Conservation (phyloP, 2,329 filamentous ascomycete species). For the Aspergillus tamarii region DNA sequence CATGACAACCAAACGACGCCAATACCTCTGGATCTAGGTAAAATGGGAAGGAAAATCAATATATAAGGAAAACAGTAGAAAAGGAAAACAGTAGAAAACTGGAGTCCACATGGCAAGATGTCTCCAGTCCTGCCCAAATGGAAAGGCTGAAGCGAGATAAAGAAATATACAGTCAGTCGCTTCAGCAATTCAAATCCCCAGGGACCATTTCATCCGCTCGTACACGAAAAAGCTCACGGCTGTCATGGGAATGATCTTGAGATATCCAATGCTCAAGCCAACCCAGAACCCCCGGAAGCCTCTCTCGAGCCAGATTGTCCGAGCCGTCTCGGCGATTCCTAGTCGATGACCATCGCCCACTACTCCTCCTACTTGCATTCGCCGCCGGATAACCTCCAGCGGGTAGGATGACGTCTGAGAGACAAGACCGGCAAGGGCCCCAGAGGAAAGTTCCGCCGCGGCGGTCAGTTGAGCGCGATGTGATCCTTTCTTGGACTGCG, state of each 20-base stretch:
- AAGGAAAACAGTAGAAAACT: not conserved
- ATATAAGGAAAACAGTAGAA: slow-evolving; percentile 7
- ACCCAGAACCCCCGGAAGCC: slow-evolving; percentile 87
- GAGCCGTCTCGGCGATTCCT: slow-evolving; percentile 76
- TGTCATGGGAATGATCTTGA: slow-evolving; percentile 88
- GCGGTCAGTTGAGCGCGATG: slow-evolving; percentile 73
- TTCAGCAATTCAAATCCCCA: slow-evolving; percentile 61
- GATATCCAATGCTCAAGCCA: slow-evolving; percentile 89
- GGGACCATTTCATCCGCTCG: slow-evolving; percentile 64
- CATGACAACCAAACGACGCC: slow-evolving; percentile 18
- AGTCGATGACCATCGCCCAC: slow-evolving; percentile 86
- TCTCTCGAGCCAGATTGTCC: slow-evolving; percentile 72
- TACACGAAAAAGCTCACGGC: slow-evolving; percentile 73
- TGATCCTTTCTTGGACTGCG: slow-evolving; percentile 47
- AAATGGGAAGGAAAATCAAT: slow-evolving; percentile 8
- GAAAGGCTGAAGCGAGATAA: not conserved
- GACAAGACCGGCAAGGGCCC: slow-evolving; percentile 83
- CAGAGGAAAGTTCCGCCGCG: slow-evolving; percentile 83
- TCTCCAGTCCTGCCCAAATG: not conserved
- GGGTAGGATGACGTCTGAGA: slow-evolving; percentile 94
- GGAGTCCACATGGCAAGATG: not conserved
- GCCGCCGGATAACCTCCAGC: slow-evolving; percentile 83
- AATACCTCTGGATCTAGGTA: slow-evolving; percentile 14
- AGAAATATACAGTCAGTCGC: not conserved
- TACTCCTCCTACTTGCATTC: slow-evolving; percentile 96